A percentile compares a stretch with the other conserved stretches of the same genome.
Evolutionary conservation across 495 filamentous ascomycete species (phyloP).

Genomic region (Daldinia childiae): DNA sequence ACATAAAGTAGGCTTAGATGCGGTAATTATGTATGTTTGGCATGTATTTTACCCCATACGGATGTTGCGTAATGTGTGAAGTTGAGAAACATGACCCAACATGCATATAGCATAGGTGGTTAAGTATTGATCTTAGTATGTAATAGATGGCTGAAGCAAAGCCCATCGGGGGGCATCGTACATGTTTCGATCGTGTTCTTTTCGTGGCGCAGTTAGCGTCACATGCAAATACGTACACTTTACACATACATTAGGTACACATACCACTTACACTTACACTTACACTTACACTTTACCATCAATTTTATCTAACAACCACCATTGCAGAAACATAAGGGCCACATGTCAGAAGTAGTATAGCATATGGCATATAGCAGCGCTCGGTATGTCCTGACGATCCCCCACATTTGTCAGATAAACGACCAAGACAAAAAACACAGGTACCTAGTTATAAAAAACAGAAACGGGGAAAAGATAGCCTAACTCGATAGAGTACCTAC

Average conservation of each 20-base stretch:
- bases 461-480: background rate
- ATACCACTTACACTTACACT: background rate
- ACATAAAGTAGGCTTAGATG: background rate
- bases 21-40: conserved; percentile 1
- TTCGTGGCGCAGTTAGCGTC: conserved; percentile 25
- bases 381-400: conserved; percentile 21
- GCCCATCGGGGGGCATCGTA: too few species aligned
- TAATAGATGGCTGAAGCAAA: background rate
- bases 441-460: too few species aligned
- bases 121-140: too few species aligned
- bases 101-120: background rate
- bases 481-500: conserved; percentile 14
- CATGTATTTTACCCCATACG: background rate
- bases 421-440: background rate
- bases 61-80: background rate
- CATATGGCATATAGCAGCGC: background rate
- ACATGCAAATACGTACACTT: conserved; percentile 17
- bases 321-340: conserved; percentile 19
- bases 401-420: conserved; percentile 19
- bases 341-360: conserved; percentile 3
- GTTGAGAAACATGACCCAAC: background rate
- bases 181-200: conserved; percentile 9
- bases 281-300: background rate
- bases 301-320: background rate
- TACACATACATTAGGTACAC: too few species aligned